phyloP scores from a whole-genome alignment of 2,329 filamentous ascomycete species.

The Arthrobotrys megalospora region DNA sequence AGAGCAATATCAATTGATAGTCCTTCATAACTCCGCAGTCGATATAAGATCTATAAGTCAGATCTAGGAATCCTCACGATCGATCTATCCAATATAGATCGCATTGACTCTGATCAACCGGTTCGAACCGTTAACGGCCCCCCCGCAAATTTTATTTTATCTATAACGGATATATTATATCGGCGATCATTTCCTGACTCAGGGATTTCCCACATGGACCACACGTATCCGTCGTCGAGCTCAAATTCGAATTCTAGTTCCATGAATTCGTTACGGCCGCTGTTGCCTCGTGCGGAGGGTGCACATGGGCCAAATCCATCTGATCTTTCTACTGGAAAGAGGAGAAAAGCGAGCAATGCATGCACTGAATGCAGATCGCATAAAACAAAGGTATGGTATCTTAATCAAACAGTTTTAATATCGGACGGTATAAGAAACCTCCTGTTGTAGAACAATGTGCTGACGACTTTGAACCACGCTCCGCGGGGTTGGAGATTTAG shows the following conservation, averaged over 20 bases:
- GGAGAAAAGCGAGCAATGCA: conserved; percentile 59
- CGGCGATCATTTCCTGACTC: conserved; percentile 49
- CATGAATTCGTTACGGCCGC: conserved; percentile 55
- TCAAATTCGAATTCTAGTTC: conserved; percentile 58
- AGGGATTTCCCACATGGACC: conserved; percentile 38
- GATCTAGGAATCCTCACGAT: conserved; percentile 8
- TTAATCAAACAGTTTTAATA: not conserved
- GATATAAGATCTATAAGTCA: conserved; percentile 24
- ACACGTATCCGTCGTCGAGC: conserved; percentile 45
- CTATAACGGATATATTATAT: conserved; percentile 3
- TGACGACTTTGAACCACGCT: conserved; percentile 4
- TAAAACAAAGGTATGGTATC: conserved; percentile 52
- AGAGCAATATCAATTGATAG: conserved; percentile 32
- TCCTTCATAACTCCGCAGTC: conserved; percentile 16
- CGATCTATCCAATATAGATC: conserved; percentile 16
- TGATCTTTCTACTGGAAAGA: conserved; percentile 53
- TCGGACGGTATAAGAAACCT: not conserved
- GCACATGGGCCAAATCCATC: conserved; percentile 52
- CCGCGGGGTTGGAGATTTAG: conserved; percentile 21
- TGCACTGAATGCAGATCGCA: conserved; percentile 58
- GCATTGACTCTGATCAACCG: not conserved
- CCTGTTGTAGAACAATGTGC: conserved; percentile 29
- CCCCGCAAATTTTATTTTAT: not conserved
- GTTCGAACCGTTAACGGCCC: not conserved
- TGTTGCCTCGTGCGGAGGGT: conserved; percentile 56